These are phyloP conservation scores for Globisporangium camurandrum DNA, from an alignment of 352 stramenopile species.

Conservation along the genomic window DNA sequence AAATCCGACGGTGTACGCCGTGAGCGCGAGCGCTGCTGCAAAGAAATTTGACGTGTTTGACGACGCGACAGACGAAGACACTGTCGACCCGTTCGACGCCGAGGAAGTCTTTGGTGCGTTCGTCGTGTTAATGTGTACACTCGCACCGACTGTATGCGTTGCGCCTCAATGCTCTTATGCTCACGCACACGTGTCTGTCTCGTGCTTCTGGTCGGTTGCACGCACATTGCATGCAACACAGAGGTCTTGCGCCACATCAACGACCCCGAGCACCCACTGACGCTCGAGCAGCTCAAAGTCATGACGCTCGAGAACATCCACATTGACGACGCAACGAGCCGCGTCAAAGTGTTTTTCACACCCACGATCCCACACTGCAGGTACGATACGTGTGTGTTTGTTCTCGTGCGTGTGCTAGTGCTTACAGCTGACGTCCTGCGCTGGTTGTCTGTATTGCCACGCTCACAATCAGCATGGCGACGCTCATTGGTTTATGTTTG, in stretches of 20 bases:
- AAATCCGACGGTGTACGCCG: conserved; percentile 83
- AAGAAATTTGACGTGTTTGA: conserved; percentile 66
- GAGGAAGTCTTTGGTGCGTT: conserved; percentile 82
- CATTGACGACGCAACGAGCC: conserved; percentile 77
- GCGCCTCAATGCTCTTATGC: not conserved
- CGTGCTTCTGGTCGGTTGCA: not conserved
- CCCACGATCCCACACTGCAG: conserved; percentile 97
- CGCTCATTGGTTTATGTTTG: conserved; percentile 93
- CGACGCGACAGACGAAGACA: conserved; percentile 44
- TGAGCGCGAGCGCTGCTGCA: conserved; percentile 32
- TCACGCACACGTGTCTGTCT: not conserved
- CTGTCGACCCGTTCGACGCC: conserved; percentile 69
- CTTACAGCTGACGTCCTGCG: not conserved
- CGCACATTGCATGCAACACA: conserved; percentile 12
- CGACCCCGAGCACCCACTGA: conserved; percentile 91
- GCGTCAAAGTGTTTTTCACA: conserved; percentile 83
- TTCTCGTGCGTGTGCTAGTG: not conserved
- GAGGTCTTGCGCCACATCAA: conserved; percentile 88
- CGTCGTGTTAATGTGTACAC: not conserved
- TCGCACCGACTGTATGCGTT: not conserved
- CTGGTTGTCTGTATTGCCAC: not conserved
- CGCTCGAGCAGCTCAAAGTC: conserved; percentile 92
- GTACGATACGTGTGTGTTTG: conserved; percentile 12
- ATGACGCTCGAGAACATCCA: conserved; percentile 87
- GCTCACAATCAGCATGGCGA: conserved; percentile 85